phyloP scores from a whole-genome alignment of 2,329 filamentous ascomycete species.

The Amesomyces nigricolor region DNA sequence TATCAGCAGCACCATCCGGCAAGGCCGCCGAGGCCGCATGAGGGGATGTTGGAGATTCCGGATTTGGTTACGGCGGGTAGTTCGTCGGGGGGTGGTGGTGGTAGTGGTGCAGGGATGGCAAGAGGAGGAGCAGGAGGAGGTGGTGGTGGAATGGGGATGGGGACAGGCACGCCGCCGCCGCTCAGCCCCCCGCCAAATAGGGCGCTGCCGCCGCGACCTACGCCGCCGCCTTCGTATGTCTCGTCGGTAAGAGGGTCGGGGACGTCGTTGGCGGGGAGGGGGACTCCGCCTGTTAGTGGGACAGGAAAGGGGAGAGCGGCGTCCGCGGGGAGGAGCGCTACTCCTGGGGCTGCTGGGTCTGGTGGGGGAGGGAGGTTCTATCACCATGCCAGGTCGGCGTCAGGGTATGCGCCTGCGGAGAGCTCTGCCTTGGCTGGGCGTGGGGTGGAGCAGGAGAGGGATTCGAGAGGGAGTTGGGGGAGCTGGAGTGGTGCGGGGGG shows the following conservation, averaged over 20 bases:
- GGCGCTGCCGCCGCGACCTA: constrained; percentile 35
- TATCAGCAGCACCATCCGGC: constrained; percentile 20
- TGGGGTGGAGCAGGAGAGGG: background rate
- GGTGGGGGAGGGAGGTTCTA: background rate
- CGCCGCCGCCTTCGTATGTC: constrained; percentile 12
- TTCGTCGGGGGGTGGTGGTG: background rate
- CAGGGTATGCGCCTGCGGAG: background rate
- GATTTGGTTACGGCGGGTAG: constrained; percentile 28
- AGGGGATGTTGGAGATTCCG: constrained; percentile 34
- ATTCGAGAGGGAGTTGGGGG: constrained; percentile 17
- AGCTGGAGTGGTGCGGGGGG: constrained; percentile 15
- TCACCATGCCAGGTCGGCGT: background rate
- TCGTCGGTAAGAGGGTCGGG: background rate
- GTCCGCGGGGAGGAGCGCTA: too few species aligned
- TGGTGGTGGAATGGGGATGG: too few species aligned
- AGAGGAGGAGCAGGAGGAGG: background rate
- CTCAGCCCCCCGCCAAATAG: constrained; percentile 41
- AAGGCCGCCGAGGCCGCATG: constrained; percentile 35
- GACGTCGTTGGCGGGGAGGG: background rate
- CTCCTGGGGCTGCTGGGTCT: background rate
- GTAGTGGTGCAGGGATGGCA: background rate
- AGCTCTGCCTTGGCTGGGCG: background rate
- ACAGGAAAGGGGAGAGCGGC: too few species aligned
- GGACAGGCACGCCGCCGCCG: constrained; percentile 22
- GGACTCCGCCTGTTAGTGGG: background rate